Conservation (phyloP, 2,329 filamentous ascomycete species). For the Paramyrothecium sp. region DNA sequence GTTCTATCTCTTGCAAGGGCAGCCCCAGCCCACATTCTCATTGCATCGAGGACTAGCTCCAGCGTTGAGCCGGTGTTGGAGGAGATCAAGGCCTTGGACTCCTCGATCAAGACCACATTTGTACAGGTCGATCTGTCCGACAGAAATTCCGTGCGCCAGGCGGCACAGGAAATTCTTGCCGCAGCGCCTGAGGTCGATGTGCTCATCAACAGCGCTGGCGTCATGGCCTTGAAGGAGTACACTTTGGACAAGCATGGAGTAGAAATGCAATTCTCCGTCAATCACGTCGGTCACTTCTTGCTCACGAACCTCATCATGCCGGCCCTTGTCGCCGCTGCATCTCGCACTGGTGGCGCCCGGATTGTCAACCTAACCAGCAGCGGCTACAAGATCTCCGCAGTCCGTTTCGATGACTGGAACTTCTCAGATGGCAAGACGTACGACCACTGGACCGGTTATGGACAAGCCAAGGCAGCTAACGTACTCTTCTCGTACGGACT, state of each 20-base stretch:
- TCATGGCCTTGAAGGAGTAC: conserved; percentile 4
- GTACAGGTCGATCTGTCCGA: not conserved
- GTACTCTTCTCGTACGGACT: conserved; percentile 18
- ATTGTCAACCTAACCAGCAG: conserved; percentile 44
- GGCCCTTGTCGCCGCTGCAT: conserved; percentile 19
- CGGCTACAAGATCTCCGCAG: conserved; percentile 37
- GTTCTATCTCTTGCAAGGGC: not conserved
- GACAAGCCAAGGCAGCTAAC: conserved; percentile 27
- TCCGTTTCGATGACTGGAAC: conserved; percentile 43
- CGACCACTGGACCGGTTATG: conserved; percentile 18
- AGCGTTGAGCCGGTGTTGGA: not conserved
- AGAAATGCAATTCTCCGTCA: conserved; percentile 26
- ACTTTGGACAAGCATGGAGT: not conserved
- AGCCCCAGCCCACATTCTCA: not conserved
- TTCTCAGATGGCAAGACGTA: conserved; percentile 25
- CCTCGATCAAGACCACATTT: not conserved
- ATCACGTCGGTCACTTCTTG: conserved; percentile 37
- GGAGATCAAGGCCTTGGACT: not conserved
- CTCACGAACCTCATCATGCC: conserved; percentile 35
- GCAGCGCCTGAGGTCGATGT: conserved; percentile 5
- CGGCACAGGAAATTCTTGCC: not conserved
- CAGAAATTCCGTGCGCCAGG: not conserved
- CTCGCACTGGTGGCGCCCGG: conserved; percentile 15
- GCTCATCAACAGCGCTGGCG: conserved; percentile 13
- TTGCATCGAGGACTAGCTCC: not conserved